Base-by-base conservation (phyloP, 176 grass and related monocot species). In the Thalia dealbata region DNA sequence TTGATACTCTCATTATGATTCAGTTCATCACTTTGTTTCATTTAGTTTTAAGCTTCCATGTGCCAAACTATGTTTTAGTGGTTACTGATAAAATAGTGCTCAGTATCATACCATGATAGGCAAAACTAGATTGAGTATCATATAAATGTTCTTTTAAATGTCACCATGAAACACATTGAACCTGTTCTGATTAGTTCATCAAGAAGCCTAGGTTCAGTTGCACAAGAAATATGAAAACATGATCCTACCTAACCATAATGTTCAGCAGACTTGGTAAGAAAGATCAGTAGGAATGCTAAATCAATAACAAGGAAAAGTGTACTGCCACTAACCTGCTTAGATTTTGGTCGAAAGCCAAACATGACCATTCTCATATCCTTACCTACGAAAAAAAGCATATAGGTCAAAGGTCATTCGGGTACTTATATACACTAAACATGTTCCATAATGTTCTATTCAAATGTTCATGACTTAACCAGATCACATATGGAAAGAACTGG, bases 281-380 rank as follows among this genome's bases (percentile, higher is more conserved):
- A 78, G 22, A 60, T 38, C 29, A 78, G 73, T 24, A 64, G 30
- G 52, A 15, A 82, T 19, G 25, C 62, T 16, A 79, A 51, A 7
- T 50, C 26, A 52, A 29, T 28, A 26, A 35, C 43, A 27, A 75
- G 16, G 45, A 46, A 50, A 21, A 77, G 14, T 54, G 23, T 48
- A 71, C 35, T 45, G 41, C 21, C 71, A 75, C 51, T 66, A 12
- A 97, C 95, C 87, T 93, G 95, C 76, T 86, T 91, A 71, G 93
- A 88, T 84, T 77, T 97, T 73, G 85, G 95, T 26, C 67, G 79
- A 86, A 97, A 97, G 74, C 78, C 81, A 1, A 92, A 93, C 56
- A 92, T 78, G 58, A 90, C 81, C 55, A 85, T 76, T 81, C 95
- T 87, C 95, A 93, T 92, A 75, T 97, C 95, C 88, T 97, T 97